These are phyloP conservation scores for Trametes sanguinea DNA, from an alignment of 768 basidiomycete genomes.

Conservation along the genomic window DNA sequence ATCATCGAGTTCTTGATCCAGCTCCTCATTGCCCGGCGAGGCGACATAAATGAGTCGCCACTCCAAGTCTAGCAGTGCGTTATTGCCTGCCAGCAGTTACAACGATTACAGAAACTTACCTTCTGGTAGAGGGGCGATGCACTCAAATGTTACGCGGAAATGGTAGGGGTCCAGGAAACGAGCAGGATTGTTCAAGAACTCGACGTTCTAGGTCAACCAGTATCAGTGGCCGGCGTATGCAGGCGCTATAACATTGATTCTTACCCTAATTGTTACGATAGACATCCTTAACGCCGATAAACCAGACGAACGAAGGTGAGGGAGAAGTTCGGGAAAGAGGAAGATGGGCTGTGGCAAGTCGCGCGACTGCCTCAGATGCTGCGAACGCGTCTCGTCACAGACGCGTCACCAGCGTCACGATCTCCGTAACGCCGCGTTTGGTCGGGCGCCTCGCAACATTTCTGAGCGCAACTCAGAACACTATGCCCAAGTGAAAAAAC, in stretches of 20 bases:
- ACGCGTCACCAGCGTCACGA: slow-evolving; percentile 9
- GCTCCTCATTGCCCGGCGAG: slow-evolving; percentile 85
- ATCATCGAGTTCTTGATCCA: slow-evolving; percentile 96
- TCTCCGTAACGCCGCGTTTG: neutral
- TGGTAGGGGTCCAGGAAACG: slow-evolving; percentile 88
- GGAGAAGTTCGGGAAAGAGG: neutral
- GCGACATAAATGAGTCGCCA: slow-evolving; percentile 98
- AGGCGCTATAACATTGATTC: slow-evolving; percentile 20
- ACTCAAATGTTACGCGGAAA: slow-evolving; percentile 97
- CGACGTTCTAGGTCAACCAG: slow-evolving; percentile 62
- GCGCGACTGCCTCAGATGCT: neutral
- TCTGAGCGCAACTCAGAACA: neutral
- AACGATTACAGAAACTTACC: slow-evolving; percentile 48
- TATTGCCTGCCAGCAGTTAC: neutral
- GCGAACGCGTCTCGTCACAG: slow-evolving; percentile 24
- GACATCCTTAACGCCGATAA: slow-evolving; percentile 47
- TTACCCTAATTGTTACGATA: slow-evolving; percentile 67
- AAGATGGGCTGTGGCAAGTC: slow-evolving; percentile 5
- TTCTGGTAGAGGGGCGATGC: slow-evolving; percentile 87
- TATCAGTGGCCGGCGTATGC: neutral
- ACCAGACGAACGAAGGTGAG: neutral
- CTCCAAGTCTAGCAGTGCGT: slow-evolving; percentile 66
- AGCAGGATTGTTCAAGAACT: slow-evolving; percentile 92
- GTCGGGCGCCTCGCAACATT: no score
- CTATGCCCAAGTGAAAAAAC: no score